Base-by-base conservation (phyloP, 2,329 filamentous ascomycete species). In the Paraphoma chrysanthemicola region DNA sequence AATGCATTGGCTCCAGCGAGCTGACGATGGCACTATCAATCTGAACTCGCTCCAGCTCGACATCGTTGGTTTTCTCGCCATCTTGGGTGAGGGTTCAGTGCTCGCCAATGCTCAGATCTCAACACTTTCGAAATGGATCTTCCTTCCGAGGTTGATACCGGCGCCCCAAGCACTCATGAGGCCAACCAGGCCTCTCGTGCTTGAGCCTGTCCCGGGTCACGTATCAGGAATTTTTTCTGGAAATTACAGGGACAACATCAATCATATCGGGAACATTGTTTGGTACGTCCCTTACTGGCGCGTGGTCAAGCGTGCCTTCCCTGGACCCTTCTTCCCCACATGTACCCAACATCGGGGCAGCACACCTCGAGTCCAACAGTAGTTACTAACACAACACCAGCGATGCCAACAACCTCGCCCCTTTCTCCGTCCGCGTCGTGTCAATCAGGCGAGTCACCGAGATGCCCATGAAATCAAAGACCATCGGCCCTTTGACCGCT, bases 51-150 rank as follows among this genome's bases (percentile, higher is more conserved):
- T 84, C 48, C 81, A 84, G 62, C 78, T 85, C 46, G 82, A 85
- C 63, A 84, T 85, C 46, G 82, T 85, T 56, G 82, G 82, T 67
- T 83, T 83, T 66, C 79, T 84, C n/a, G 82, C 82, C 54, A 81
- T 84, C 59, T 70, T 84, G 29, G 82, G 82, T 44, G 82, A 84
- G 68, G 80, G 81, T 71, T 81, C 78, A 46, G 77, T 84, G 18
- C 71, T 80, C 6, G 78, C 80, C 42, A 83, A 82, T 60, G 80
- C 81, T 16, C 80, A 83, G 65, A 80, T 84, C 18, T 78, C 80
- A 5, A 81, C 81, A 0, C 73, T 83, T 5, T 83, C 81, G 10
- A 75, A 69, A 66, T 79, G 82, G 66, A 80, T 81, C 60, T 82
- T 79, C 58, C 69, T 83, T 6, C 82, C 82, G 36, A 78, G 82